Evolutionary conservation across 2,329 filamentous ascomycete species (phyloP).

Genomic region (Fusarium agapanthi): DNA sequence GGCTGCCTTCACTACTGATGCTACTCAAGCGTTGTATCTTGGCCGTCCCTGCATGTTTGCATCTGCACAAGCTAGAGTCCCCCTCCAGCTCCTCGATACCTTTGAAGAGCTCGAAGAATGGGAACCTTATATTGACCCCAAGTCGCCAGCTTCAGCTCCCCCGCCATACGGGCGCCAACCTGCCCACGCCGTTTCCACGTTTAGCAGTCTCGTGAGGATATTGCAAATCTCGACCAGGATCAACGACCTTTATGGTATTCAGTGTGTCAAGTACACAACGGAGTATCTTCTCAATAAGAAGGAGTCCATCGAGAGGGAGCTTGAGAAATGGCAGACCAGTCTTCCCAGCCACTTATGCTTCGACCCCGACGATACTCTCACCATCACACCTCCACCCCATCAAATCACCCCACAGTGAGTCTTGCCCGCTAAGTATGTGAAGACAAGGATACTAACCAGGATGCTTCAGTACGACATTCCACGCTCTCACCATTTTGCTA

Average conservation of each 20-base stretch:
- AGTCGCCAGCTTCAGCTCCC: slow-evolving; percentile 39
- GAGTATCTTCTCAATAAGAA: slow-evolving; percentile 42
- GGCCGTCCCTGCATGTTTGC: slow-evolving; percentile 47
- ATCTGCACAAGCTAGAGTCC: slow-evolving; percentile 45
- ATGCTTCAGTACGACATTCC: slow-evolving; percentile 45
- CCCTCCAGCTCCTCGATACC: slow-evolving; percentile 44
- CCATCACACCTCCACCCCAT: slow-evolving; percentile 41
- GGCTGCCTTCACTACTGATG: slow-evolving; percentile 48
- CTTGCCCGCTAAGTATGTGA: not conserved
- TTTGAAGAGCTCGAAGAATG: slow-evolving; percentile 49
- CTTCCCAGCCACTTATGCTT: slow-evolving; percentile 41
- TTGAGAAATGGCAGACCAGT: slow-evolving; percentile 40
- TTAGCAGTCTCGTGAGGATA: slow-evolving; percentile 41
- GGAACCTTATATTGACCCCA: slow-evolving; percentile 45
- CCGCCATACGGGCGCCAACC: slow-evolving; percentile 42
- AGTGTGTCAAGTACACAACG: slow-evolving; percentile 40
- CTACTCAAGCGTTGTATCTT: slow-evolving; percentile 46
- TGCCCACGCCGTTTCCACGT: slow-evolving; percentile 42
- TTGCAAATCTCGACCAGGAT: slow-evolving; percentile 44
- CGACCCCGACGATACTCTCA: slow-evolving; percentile 39
- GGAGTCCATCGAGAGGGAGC: slow-evolving; percentile 39
- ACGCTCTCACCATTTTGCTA: slow-evolving; percentile 54
- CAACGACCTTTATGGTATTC: slow-evolving; percentile 41
- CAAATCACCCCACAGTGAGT: slow-evolving; percentile 45
- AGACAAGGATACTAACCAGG: slow-evolving; percentile 6